Evolutionary conservation across 2,329 filamentous ascomycete genomes (phyloP), one percentile per base, ranked within the genome.

Genomic region (Neonectria faginata): DNA sequence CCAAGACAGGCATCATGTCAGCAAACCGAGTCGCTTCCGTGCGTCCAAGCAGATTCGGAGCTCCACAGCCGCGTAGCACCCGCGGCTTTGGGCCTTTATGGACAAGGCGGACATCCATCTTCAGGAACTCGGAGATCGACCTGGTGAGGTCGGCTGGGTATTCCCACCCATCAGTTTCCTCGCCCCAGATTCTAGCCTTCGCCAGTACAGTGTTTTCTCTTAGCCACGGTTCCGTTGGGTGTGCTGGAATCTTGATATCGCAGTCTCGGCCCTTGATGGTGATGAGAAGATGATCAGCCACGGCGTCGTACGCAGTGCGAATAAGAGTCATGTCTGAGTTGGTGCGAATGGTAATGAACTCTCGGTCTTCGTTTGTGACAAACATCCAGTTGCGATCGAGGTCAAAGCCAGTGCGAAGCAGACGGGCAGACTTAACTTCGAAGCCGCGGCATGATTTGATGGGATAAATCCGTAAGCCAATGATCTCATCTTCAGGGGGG

Each of bases 381-480:
- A 90, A 88, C 88, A 91, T 91, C 88, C 88, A 91, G 67, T 86
- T 84, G 7, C 88, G 81, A 73, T 91, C 89, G 12, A 90, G 79
- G 48, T 88, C 86, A 11, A 91, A 81, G 0, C 88, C 88, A 3
- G 86, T 84, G 50, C 81, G 82, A 36, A 84, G 79, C 1, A 91
- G 79, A 5, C 78, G 80, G 2, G 86, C 82, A 3, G 80, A 82
- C 16, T 82, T 74, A 10, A 90, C 79, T 44, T 84, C 80, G 68
- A 91, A 81, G 10, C 88, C 88, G 50, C 89, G 86, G 70, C 89
- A 91, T 65, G 88, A 90, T 73, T 91, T 91, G 71, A 91, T 86
- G 12, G 88, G 88, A 73, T 90, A 90, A 70, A 90, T 82, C 60
- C 83, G 83, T 11, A 90, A 79, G 25, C 64, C 48, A 51, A 74